Evolutionary conservation across 176 grass and related monocot genomes (phyloP), one percentile per base, ranked within the genome.

Genomic region (Dactylis glomerata): DNA sequence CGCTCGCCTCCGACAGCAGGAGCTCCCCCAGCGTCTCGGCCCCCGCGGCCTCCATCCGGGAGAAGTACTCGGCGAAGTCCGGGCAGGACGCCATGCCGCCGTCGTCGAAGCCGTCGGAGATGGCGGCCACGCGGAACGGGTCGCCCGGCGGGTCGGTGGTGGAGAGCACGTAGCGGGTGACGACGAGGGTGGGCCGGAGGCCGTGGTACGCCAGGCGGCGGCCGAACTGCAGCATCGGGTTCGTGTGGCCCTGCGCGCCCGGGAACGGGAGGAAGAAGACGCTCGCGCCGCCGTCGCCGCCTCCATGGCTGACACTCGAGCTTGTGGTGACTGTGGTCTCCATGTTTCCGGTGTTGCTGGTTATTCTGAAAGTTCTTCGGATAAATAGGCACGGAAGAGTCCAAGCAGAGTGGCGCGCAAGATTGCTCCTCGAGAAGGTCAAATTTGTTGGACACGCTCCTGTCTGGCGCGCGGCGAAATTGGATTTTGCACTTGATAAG

Each of bases 61-160:
- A 32, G 0, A 0, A 3, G 83, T 77, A 77, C 62, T 31, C 61
- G 1, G 3, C 10, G 0, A 15, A 0, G 12, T 46, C 44, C 10
- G 44, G 44, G 44, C 11, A 46, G 11, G 44, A 6, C 19, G 72
- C 40, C 58, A 33, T 46, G 54, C 81, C 81, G 31, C 45, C 33
- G 5, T 38, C 46, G 40, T 76, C 80, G 34, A 67, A 76, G 85
- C 85, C 78, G 32, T 76, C 58, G 5, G 78, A 87, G 71, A 76
- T 82, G 45, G 58, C 69, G 19, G 78, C 58, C 24, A 65, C 57
- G 34, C 58, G 5, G 70, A 76, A 76, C 8, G 58, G 78, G 4
- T 24, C 33, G 16, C 14, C 49, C 0, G 86, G 79, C 0, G 14
- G 13, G 6, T 20, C 4, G 5, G 28, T 34, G 6, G 15, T 47